Evolutionary conservation across 2,329 filamentous ascomycete species (phyloP).

Genomic region (Botrytis byssoidea): DNA sequence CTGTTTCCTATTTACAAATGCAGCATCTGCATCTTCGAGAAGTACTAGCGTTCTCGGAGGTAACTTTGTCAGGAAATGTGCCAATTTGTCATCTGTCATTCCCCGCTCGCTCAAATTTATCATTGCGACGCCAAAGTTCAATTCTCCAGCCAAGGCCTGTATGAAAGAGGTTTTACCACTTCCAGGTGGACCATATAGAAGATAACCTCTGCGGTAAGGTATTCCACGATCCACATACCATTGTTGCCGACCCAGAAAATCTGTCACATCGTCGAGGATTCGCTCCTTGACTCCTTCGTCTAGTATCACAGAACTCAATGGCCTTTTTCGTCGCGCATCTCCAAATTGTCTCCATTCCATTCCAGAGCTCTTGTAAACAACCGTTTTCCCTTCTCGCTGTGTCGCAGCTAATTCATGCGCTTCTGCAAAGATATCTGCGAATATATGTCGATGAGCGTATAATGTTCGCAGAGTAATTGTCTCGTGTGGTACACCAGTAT

Average conservation of each 20-base stretch:
- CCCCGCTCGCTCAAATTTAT: slow-evolving; percentile 50
- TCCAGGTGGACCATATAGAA: slow-evolving; percentile 74
- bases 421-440: slow-evolving; percentile 85
- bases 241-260: slow-evolving; percentile 69
- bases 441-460: slow-evolving; percentile 84
- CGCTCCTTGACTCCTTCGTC: slow-evolving; percentile 68
- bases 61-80: slow-evolving; percentile 50
- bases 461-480: slow-evolving; percentile 89
- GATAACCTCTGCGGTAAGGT: slow-evolving; percentile 72
- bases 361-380: slow-evolving; percentile 82
- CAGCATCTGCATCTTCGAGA: slow-evolving; percentile 55
- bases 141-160: slow-evolving; percentile 77
- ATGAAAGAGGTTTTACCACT: slow-evolving; percentile 92
- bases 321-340: slow-evolving; percentile 79
- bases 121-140: slow-evolving; percentile 53
- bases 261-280: slow-evolving; percentile 50
- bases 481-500: slow-evolving; percentile 88
- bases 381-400: slow-evolving; percentile 86
- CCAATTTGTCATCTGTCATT: slow-evolving; percentile 58
- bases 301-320: slow-evolving; percentile 82
- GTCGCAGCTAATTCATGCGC: slow-evolving; percentile 77
- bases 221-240: slow-evolving; percentile 79
- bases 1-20: slow-evolving; percentile 56
- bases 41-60: slow-evolving; percentile 55
- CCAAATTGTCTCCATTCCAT: slow-evolving; percentile 85